phyloP scores from a whole-genome alignment of 371 early-diverging fungal genomes.

The Phascolomyces articulosus region DNA sequence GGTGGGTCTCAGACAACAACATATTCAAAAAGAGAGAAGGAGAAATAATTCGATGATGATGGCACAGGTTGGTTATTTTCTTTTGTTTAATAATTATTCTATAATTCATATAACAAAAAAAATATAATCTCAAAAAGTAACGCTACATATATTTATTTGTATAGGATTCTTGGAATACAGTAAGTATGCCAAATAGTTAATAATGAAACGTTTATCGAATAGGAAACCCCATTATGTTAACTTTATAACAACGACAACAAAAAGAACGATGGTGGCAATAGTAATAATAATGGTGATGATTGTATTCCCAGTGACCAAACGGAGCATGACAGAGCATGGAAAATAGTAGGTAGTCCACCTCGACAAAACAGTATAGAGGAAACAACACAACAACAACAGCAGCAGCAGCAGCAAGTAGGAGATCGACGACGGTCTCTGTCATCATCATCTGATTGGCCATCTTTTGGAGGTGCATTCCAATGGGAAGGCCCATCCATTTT shows the following conservation, averaged over 20 bases:
- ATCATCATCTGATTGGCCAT: constrained; percentile 1
- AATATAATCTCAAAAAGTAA: not conserved
- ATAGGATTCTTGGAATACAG: not conserved
- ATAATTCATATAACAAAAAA: no score
- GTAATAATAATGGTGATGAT: not conserved
- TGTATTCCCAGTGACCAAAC: not conserved
- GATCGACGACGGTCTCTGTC: constrained; percentile 4
- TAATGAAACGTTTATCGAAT: no score
- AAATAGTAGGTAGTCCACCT: constrained; percentile 21
- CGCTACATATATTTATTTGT: no score
- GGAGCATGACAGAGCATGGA: constrained; percentile 15
- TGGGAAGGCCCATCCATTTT: constrained; percentile 34
- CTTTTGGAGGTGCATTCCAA: constrained; percentile 26
- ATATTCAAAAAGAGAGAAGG: not conserved
- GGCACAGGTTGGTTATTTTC: not conserved
- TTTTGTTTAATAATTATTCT: not conserved
- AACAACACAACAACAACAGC: not conserved
- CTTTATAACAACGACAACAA: not conserved
- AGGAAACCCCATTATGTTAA: not conserved
- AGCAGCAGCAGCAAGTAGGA: not conserved
- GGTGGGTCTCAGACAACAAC: not conserved
- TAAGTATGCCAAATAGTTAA: not conserved
- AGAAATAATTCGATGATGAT: not conserved
- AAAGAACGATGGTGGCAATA: not conserved
- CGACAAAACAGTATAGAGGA: constrained; percentile 13